A percentile compares a stretch with the other conserved stretches of the same genome.
Evolutionary conservation across 768 basidiomycete genomes (phyloP).

Genomic region (Kwoniella sp.): DNA sequence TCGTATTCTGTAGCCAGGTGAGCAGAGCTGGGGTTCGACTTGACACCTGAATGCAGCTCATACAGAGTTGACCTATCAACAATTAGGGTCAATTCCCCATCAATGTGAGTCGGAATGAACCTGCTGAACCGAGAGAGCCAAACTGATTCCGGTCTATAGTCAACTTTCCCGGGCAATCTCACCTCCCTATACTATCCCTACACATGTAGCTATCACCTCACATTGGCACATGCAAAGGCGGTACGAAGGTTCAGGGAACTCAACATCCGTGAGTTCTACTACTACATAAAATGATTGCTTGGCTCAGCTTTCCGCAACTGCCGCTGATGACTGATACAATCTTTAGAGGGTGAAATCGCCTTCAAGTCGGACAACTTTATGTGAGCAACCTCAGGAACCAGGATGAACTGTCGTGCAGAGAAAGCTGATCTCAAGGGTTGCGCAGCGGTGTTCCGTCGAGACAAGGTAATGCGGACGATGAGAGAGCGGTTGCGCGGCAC

Average conservation of each 20-base stretch:
- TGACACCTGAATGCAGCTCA: neutral
- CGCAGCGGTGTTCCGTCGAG: slow-evolving; percentile 36
- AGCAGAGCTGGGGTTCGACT: neutral
- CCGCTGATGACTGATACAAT: neutral
- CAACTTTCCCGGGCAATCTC: slow-evolving; percentile 13
- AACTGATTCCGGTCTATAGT: neutral
- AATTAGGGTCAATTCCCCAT: slow-evolving; percentile 10
- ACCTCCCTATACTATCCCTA: slow-evolving; percentile 19
- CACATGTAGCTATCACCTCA: slow-evolving; percentile 30
- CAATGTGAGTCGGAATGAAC: slow-evolving; percentile 11
- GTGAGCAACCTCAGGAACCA: neutral
- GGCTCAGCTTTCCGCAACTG: neutral
- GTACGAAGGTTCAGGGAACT: slow-evolving; percentile 31
- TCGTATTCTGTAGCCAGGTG: slow-evolving; percentile 25
- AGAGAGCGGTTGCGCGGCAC: slow-evolving; percentile 60
- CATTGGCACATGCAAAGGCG: slow-evolving; percentile 36
- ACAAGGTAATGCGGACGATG: slow-evolving; percentile 55
- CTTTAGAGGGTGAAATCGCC: slow-evolving; percentile 54
- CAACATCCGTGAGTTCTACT: slow-evolving; percentile 19
- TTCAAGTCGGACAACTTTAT: slow-evolving; percentile 63
- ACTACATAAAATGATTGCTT: too few species aligned
- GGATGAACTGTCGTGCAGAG: neutral
- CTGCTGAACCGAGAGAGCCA: neutral
- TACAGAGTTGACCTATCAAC: neutral
- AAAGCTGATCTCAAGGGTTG: neutral